Conservation (phyloP, 1,284 basidiomycete species). For the Trichosporon asahii region DNA sequence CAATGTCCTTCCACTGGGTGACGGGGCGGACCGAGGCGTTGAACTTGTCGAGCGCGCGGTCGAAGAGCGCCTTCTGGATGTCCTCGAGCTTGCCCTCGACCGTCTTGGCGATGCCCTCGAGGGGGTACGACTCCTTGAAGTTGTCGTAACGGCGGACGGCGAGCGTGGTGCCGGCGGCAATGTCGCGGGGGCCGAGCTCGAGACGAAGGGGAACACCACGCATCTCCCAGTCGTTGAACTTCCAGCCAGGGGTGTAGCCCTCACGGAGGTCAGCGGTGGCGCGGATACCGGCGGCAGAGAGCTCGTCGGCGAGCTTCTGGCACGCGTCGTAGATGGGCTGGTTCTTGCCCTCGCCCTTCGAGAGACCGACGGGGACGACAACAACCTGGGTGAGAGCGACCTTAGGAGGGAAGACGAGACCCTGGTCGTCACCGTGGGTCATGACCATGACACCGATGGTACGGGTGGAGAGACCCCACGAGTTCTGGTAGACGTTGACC, state of each 20-base stretch:
- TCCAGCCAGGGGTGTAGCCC: conserved; percentile 95
- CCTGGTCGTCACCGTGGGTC: conserved; percentile 98
- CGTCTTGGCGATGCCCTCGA: conserved; percentile 61
- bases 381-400: conserved; percentile 91
- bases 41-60: conserved; percentile 71
- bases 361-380: conserved; percentile 85
- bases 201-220: conserved; percentile 96
- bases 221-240: conserved; percentile 99
- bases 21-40: conserved; percentile 70
- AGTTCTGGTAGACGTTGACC: conserved; percentile 92
- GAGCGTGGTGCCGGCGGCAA: conserved; percentile 76
- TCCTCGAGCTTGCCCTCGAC: conserved; percentile 70
- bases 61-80: conserved; percentile 89
- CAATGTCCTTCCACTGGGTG: conserved; percentile 85
- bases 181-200: conserved; percentile 92
- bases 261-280: conserved; percentile 90
- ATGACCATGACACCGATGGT: conserved; percentile 99
- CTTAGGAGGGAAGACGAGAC: conserved; percentile 88
- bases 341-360: conserved; percentile 58
- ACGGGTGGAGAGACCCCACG: conserved; percentile 96
- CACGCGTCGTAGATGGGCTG: conserved; percentile 73
- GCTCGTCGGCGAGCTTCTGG: conserved; percentile 66
- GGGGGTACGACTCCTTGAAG: conserved; percentile 68
- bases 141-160: conserved; percentile 86
- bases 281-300: conserved; percentile 71